Conservation (phyloP, 306 rosid genomes). For the Cicer judaicum region DNA sequence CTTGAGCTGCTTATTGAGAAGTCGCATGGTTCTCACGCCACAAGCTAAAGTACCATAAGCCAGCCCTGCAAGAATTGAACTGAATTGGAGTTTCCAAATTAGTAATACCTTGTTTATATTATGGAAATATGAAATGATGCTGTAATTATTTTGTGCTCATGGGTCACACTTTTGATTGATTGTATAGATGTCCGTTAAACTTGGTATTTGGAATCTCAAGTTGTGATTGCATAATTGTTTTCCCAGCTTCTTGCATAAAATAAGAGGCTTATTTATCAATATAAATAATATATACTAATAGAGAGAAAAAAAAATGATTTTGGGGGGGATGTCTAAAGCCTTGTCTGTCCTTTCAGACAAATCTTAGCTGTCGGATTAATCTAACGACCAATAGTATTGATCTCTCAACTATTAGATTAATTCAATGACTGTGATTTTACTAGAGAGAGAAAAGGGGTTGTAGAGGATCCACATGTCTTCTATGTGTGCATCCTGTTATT, state of each 20-base stretch:
- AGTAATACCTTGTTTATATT: conserved; percentile 24
- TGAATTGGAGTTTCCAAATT: conserved; percentile 16
- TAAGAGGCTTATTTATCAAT: too few species aligned
- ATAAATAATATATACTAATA: too few species aligned
- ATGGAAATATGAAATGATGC: conserved; percentile 22
- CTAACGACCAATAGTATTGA: background rate
- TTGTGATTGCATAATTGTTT: background rate
- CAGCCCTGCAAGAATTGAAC: conserved; percentile 20
- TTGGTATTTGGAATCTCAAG: conserved; percentile 9
- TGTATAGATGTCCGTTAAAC: conserved; percentile 16
- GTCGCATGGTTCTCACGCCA: conserved; percentile 47
- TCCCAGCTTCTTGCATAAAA: background rate
- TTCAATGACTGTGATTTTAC: background rate
- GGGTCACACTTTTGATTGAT: conserved; percentile 33
- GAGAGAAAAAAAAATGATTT: too few species aligned
- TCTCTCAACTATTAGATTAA: background rate
- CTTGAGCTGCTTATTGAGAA: conserved; percentile 70
- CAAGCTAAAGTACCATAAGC: conserved; percentile 41
- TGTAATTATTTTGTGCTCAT: conserved; percentile 22
- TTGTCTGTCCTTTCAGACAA: background rate
- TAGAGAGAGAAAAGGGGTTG: background rate
- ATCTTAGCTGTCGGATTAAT: background rate
- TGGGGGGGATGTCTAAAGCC: too few species aligned
- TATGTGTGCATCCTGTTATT: background rate
- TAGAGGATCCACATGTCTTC: too few species aligned